These are phyloP conservation scores for Claviceps humidiphila DNA, from an alignment of 2,329 filamentous ascomycete species.

Conservation along the genomic window DNA sequence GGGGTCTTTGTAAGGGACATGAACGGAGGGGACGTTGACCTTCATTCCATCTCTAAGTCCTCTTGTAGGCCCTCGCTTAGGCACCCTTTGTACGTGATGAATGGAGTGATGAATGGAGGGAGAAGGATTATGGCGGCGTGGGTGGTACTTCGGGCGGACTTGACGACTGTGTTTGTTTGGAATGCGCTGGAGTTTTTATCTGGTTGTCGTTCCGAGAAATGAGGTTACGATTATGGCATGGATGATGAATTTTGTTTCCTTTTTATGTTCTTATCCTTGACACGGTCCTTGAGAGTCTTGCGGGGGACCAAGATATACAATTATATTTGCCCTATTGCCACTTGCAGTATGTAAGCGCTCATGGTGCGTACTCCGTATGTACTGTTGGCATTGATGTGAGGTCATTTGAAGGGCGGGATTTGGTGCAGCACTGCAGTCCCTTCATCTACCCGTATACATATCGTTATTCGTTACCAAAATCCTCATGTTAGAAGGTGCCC, in stretches of 20 bases:
- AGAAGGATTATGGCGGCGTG: neutral
- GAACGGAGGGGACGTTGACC: neutral
- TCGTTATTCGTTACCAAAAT: no score
- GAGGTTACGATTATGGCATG: no score
- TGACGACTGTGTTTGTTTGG: neutral
- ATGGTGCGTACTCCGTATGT: no score
- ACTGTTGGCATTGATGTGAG: no score
- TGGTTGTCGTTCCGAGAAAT: slow-evolving; percentile 1
- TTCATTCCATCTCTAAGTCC: neutral
- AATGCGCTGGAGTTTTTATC: slow-evolving; percentile 3
- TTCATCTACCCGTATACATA: no score
- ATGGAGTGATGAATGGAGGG: neutral
- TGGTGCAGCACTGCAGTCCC: no score
- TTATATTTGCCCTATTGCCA: no score
- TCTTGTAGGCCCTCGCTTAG: neutral
- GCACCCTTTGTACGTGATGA: neutral
- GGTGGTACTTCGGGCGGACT: neutral
- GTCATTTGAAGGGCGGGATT: no score
- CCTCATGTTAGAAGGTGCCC: no score
- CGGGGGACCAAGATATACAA: no score
- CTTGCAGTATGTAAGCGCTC: no score
- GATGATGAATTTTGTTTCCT: neutral
- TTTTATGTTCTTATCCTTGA: neutral
- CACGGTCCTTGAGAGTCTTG: neutral
- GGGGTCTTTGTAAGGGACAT: neutral